These are phyloP conservation scores for Austropuccinia psidii DNA, from an alignment of 1,284 basidiomycete species.

Conservation along the genomic window DNA sequence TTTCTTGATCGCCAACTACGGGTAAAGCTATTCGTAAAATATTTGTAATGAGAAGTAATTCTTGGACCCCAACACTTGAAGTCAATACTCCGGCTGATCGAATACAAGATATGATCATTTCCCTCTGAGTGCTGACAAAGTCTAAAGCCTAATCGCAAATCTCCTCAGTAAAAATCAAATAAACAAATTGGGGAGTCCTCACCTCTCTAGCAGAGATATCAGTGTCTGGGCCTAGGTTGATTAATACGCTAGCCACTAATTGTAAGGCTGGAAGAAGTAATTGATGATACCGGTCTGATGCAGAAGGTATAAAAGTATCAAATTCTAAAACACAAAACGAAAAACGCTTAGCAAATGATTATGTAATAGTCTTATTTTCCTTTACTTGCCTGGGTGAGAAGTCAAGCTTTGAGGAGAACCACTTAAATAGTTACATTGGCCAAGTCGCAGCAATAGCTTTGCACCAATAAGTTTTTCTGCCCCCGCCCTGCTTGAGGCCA, in stretches of 20 bases:
- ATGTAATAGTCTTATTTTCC: neutral
- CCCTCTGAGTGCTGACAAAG: conserved; percentile 67
- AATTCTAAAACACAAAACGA: conserved; percentile 50
- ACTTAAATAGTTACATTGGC: conserved; percentile 78
- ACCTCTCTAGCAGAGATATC: conserved; percentile 60
- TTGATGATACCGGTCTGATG: conserved; percentile 79
- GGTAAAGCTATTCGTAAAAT: conserved; percentile 62
- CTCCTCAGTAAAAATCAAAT: conserved; percentile 3
- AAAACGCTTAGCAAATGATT: neutral
- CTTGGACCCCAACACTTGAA: conserved; percentile 62
- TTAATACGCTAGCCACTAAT: conserved; percentile 47
- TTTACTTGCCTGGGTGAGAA: conserved; percentile 58
- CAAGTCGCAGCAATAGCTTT: conserved; percentile 67
- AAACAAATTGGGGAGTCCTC: neutral
- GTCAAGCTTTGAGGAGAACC: conserved; percentile 68
- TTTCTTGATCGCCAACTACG: conserved; percentile 63
- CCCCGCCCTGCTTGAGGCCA: conserved; percentile 71
- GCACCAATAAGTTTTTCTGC: conserved; percentile 77
- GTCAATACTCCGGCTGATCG: conserved; percentile 62
- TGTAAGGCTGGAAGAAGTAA: conserved; percentile 76
- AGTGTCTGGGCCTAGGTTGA: conserved; percentile 41
- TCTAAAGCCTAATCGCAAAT: conserved; percentile 57
- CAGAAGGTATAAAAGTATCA: conserved; percentile 76
- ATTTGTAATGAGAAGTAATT: conserved; percentile 66
- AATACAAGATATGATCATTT: conserved; percentile 68